Evolutionary conservation across 2,329 filamentous ascomycete genomes (phyloP).

Genomic region (Ramichloridium luteum): DNA sequence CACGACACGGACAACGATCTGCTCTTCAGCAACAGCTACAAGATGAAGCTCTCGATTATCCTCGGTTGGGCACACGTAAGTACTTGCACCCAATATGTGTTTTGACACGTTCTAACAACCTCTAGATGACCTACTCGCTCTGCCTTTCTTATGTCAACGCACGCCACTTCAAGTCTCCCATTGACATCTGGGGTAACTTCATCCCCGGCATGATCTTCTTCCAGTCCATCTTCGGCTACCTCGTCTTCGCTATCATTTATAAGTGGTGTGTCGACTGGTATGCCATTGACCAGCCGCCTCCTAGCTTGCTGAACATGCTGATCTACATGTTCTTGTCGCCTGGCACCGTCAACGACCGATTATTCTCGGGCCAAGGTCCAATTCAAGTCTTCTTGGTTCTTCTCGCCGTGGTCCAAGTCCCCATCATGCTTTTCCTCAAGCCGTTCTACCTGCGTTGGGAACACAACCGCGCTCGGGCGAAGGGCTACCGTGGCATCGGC

Average conservation of each 20-base stretch:
- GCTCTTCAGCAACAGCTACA: conserved; percentile 95
- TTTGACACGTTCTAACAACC: conserved; percentile 2
- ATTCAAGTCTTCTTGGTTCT: conserved; percentile 72
- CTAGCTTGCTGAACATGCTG: conserved; percentile 92
- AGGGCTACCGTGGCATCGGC: conserved; percentile 86
- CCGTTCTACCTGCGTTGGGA: conserved; percentile 90
- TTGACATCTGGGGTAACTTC: conserved; percentile 97
- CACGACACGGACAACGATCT: conserved; percentile 91
- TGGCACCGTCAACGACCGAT: conserved; percentile 56
- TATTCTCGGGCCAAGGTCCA: conserved; percentile 65
- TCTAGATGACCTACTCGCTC: conserved; percentile 86
- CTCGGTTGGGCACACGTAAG: conserved; percentile 77
- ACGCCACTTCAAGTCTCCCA: conserved; percentile 82
- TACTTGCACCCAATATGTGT: conserved; percentile 6
- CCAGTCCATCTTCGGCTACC: conserved; percentile 95
- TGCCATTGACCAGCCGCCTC: conserved; percentile 53
- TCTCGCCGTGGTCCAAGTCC: conserved; percentile 75
- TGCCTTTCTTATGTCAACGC: conserved; percentile 89
- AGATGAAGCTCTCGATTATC: conserved; percentile 99
- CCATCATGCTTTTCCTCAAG: conserved; percentile 85
- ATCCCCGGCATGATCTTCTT: conserved; percentile 98
- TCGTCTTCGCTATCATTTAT: conserved; percentile 87
- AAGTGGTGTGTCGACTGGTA: conserved; percentile 93
- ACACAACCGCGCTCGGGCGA: conserved; percentile 74
- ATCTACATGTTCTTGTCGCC: conserved; percentile 99